phyloP scores from a whole-genome alignment of 306 rosid genomes.

The Lathyrus sativus region DNA sequence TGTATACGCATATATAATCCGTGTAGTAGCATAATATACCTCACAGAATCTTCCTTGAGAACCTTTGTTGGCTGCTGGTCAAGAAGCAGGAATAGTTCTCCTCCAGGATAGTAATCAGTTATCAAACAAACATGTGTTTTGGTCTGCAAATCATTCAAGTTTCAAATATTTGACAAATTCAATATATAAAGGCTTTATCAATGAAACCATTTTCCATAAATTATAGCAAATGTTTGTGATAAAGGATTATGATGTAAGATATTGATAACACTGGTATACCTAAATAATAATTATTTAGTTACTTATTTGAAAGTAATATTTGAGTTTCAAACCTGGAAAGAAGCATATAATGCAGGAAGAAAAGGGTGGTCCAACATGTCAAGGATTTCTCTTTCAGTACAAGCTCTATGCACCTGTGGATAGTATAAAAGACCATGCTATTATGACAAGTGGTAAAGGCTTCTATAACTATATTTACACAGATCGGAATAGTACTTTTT shows the following conservation, averaged over 20 bases:
- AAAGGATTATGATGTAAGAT: conserved; percentile 1
- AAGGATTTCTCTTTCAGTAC: conserved; percentile 95
- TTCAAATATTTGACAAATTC: conserved; percentile 26
- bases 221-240: background rate
- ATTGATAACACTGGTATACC: conserved; percentile 3
- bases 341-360: conserved; percentile 92
- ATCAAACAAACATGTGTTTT: conserved; percentile 93
- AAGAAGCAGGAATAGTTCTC: conserved; percentile 90
- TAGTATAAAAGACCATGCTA: conserved; percentile 30
- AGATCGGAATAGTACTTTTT: background rate
- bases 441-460: conserved; percentile 14
- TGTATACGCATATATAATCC: background rate
- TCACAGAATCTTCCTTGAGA: conserved; percentile 82
- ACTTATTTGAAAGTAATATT: conserved; percentile 7
- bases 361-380: conserved; percentile 98
- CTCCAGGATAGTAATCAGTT: conserved; percentile 92
- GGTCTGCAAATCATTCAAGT: conserved; percentile 62
- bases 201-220: conserved; percentile 5
- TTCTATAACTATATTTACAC: conserved; percentile 17
- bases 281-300: background rate
- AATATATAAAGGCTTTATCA: conserved; percentile 2
- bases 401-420: conserved; percentile 92
- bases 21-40: conserved; percentile 51
- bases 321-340: conserved; percentile 79
- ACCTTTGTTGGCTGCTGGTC: conserved; percentile 87